Evolutionary conservation across 1,139 yeast species (phyloP).

Genomic region (Saccharomyces hybrid): DNA sequence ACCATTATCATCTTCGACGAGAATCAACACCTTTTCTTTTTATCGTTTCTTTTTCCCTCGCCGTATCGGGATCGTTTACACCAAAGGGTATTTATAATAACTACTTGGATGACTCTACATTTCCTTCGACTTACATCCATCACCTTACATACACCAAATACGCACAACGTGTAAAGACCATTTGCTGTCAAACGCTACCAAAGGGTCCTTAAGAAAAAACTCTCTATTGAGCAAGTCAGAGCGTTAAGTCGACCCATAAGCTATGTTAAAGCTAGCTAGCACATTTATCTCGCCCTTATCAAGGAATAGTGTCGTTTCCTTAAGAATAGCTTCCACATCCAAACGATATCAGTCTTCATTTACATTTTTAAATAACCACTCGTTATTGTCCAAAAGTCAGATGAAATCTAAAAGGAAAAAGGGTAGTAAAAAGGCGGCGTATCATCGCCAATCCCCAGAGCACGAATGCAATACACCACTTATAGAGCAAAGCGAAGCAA

Average conservation of each 20-base stretch:
- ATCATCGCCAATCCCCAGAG: not conserved
- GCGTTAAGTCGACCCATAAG: not conserved
- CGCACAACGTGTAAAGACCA: not conserved
- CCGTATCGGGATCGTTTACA: not conserved
- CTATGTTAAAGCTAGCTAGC: not conserved
- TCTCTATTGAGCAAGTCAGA: not conserved
- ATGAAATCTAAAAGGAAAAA: slow-evolving; percentile 19
- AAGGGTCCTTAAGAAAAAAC: not conserved
- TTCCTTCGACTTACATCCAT: not conserved
- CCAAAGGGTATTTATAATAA: not conserved
- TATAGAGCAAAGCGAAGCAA: not conserved
- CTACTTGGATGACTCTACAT: not conserved
- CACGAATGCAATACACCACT: not conserved
- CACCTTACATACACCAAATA: not conserved
- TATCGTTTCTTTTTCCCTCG: not conserved
- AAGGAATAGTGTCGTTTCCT: not conserved
- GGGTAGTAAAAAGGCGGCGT: not conserved
- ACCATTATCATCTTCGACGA: not conserved
- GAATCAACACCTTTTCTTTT: not conserved
- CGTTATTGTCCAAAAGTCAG: slow-evolving; percentile 19
- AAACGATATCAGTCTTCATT: slow-evolving; percentile 23
- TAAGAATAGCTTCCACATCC: not conserved
- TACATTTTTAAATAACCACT: slow-evolving; percentile 23
- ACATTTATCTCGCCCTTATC: not conserved
- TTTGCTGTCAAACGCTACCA: not conserved